Evolutionary conservation across 2,329 filamentous ascomycete species (phyloP), one percentile per base, ranked within the genome.

Genomic region (Penicillium griseofulvum): DNA sequence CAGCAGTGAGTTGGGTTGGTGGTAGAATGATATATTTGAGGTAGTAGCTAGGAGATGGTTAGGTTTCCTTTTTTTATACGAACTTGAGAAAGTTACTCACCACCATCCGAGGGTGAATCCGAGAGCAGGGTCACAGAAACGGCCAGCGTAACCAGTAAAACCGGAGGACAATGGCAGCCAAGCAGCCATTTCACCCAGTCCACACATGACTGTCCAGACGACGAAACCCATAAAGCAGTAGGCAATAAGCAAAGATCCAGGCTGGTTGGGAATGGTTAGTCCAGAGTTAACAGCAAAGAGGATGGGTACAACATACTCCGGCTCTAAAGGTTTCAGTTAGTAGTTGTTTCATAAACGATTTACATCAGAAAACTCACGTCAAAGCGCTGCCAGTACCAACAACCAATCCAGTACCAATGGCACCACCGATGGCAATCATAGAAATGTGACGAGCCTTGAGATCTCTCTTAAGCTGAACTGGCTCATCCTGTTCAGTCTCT

Each of bases 111-210:
- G 69, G 54, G 71, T 71, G 50, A 77, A 77, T 0, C 76, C 74
- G 34, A 75, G 66, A 2, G 76, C 75, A 34, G 73, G 71, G 56
- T 79, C 76, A 5, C 77, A 75, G 73, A 74, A 78, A 55, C 71
- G 66, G n/a, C 72, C 68, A 22, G 71, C 74, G 31, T 76, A 65
- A n/a, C 71, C 69, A 45, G 77, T 70, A 53, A 77, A 76, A 0
- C 67, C 70, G 8, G 69, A 70, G 9, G 66, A 67, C 5, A 79
- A 65, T 4, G 76, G 76, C 56, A 74, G 66, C 36, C 70, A 76
- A 10, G 68, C 72, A 7, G 70, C 66, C 76, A 79, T 78, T 58
- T 80, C 77, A 45, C 76, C 77, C 49, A 74, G 67, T 37, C 49
- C 49, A 36, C 49, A 52, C 49, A 52, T 52, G 12, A 52, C 49